Evolutionary conservation across 345 rosid genomes (phyloP), one percentile per base, ranked within the genome.

Genomic region (Luvunga scandens): DNA sequence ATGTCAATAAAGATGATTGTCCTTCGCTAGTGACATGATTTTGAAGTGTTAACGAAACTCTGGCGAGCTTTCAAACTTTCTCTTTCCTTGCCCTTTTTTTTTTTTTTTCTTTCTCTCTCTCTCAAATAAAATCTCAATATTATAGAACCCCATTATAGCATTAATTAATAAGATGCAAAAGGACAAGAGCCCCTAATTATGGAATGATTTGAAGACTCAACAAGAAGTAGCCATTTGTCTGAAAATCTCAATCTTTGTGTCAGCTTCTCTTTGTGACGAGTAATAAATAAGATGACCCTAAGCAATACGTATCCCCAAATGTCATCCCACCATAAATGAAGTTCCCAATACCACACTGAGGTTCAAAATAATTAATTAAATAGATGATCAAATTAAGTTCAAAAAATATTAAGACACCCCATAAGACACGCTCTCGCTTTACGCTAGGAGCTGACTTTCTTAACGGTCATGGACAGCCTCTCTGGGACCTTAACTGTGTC

Each of bases 391-490:
- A 18, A 53, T 4, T 16, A 53, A 0, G 50, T 12, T 45, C 0
- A 53, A 53, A 53, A 53, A 53, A 5, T 19, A 31, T 27, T 4
- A 39, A 61, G 60, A 24, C 50, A 50, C 31, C 79, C 83, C 80
- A 39, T 25, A 72, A 28, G 68, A 55, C 79, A 18, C 73, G 68
- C 73, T 80, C 60, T 77, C 77, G 22, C 63, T 45, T 66, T 12
- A 13, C 12, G 31, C 42, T 25, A 4, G 34, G 66, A 30, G 75
- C 66, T 59, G 85, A 79, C 78, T 85, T 67, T 67, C 39, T 80
- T 62, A 65, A 13, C 38, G 12, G 59, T 36, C 78, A 5, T 22
- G 19, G 42, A 42, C 56, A 48, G 24, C 71, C 71, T 38, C 75
- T 27, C 28, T 1, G 34, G 62, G 28, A 28, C 73, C 25, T 9